Evolutionary conservation across 345 rosid species (phyloP), one percentile per base, ranked within the genome.

Genomic region (Hibiscus mutabilis): DNA sequence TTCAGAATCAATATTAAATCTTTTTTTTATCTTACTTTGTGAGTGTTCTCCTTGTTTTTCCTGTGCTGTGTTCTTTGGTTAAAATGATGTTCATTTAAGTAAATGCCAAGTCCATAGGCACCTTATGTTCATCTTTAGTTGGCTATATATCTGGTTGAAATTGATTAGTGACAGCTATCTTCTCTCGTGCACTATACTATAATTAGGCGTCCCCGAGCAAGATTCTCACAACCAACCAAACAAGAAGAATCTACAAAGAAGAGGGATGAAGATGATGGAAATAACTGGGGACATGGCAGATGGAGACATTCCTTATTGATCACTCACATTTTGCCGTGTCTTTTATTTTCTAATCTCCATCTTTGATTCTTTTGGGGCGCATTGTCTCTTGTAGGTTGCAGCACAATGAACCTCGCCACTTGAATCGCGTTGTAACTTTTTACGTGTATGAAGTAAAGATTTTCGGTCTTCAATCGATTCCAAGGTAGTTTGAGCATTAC

Each of bases 261-360:
- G 81, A 85, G 82, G 79, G 82, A 81, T 2, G 86, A 82, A 16
- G 92, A 80, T 13, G 93, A 79, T 0, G 89, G 82, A 61, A 92
- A 92, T 76, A 89, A 90, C 87, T 90, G n/a, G 97, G 97, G 97
- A 92, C n/a, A 61, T 87, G 86, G 89, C 97, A 51, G 86, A 73
- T 65, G 97, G 87, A 73, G 81, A 73, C 76, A 10, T 77, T 70
- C 84, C 88, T 62, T 81, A 73, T 61, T 89, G 75, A 86, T 16
- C 69, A 22, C 35, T 15, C 68, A 22, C 37, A 47, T 35, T 70
- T 68, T 55, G n/a, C 68, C 33, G 15, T 46, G 73, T 18, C 60
- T 63, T 78, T 51, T 68, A 25, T 69, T 62, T 22, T 70, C 70
- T 63, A 65, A 24, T 56, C 29, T 75, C 44, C 6, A 40, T 70